Evolutionary conservation across 768 basidiomycete genomes (phyloP).

Genomic region (Suillus variegatus): DNA sequence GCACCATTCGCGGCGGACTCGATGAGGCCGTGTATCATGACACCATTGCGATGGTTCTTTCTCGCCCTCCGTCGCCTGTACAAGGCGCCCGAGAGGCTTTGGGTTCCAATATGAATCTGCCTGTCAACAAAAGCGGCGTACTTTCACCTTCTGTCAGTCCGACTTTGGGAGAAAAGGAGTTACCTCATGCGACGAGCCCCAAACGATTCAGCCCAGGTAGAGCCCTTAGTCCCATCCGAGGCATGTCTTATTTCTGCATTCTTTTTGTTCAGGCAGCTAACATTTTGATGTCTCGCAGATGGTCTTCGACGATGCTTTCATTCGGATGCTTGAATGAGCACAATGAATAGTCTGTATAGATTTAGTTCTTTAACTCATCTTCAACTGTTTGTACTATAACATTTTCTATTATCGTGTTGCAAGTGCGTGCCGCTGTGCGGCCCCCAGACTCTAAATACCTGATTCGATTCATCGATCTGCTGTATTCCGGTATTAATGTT

Average conservation of each 20-base stretch:
- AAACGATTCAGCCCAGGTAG: conserved; percentile 23
- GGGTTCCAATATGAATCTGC: conserved; percentile 8
- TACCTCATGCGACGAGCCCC: conserved; percentile 15
- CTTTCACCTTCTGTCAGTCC: not conserved
- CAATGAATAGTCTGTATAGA: not conserved
- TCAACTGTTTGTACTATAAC: not conserved
- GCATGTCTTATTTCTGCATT: conserved; percentile 26
- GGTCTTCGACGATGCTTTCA: conserved; percentile 30
- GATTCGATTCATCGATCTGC: not conserved
- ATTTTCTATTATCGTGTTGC: not conserved
- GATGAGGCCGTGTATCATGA: conserved; percentile 9
- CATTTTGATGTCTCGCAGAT: conserved; percentile 17
- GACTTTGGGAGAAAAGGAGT: conserved; percentile 7
- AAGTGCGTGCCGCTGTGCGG: not conserved
- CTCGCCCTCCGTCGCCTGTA: conserved; percentile 23
- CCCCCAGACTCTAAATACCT: not conserved
- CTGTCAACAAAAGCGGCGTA: not conserved
- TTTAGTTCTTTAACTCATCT: not conserved
- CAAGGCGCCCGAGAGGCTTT: conserved; percentile 7
- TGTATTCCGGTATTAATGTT: not conserved
- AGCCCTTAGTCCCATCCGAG: conserved; percentile 33
- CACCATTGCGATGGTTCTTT: conserved; percentile 26
- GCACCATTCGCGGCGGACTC: conserved; percentile 5
- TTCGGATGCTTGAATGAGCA: conserved; percentile 15
- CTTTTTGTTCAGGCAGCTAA: conserved; percentile 3